A percentile compares a stretch with the other conserved stretches of the same genome.
Conservation (phyloP, 2,329 filamentous ascomycete species). For the Fusarium sp. region DNA sequence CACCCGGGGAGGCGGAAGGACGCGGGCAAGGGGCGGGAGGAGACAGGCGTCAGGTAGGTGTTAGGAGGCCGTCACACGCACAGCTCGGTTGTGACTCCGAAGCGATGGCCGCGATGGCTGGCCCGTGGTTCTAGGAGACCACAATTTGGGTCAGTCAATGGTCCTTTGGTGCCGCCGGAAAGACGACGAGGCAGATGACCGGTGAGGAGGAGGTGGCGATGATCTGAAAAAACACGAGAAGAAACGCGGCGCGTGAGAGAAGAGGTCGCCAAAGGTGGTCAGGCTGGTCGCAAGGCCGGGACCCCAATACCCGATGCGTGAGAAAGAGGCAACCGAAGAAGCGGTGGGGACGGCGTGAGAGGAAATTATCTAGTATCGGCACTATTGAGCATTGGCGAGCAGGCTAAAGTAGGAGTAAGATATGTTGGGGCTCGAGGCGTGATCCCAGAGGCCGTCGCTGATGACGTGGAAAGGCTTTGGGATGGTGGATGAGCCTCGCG, state of each 20-base stretch:
- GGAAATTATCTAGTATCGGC: conserved; percentile 12
- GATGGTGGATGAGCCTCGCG: conserved; percentile 4
- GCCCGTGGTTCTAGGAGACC: conserved; percentile 27
- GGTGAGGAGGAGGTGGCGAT: conserved; percentile 24
- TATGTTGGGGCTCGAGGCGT: not conserved
- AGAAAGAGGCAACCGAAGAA: conserved; percentile 16
- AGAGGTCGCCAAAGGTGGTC: conserved; percentile 41
- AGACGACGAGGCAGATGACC: conserved; percentile 9
- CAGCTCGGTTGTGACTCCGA: conserved; percentile 33
- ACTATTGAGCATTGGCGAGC: conserved; percentile 7
- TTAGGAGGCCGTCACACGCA: conserved; percentile 35
- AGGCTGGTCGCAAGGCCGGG: conserved; percentile 33
- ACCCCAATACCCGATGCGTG: conserved; percentile 17
- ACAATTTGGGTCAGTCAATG: conserved; percentile 19
- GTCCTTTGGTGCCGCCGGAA: conserved; percentile 23
- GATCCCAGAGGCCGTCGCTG: conserved; percentile 12
- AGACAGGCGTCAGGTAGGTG: conserved; percentile 28
- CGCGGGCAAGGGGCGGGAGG: conserved; percentile 19
- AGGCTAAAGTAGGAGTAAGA: conserved; percentile 1
- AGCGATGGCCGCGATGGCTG: conserved; percentile 23
- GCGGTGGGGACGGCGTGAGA: conserved; percentile 3
- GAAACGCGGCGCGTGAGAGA: conserved; percentile 36
- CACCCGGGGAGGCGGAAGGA: conserved; percentile 22
- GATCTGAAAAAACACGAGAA: conserved; percentile 21
- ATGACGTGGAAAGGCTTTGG: conserved; percentile 19